Evolutionary conservation across 306 rosid genomes (phyloP).

Genomic region (Mucuna pruriens): DNA sequence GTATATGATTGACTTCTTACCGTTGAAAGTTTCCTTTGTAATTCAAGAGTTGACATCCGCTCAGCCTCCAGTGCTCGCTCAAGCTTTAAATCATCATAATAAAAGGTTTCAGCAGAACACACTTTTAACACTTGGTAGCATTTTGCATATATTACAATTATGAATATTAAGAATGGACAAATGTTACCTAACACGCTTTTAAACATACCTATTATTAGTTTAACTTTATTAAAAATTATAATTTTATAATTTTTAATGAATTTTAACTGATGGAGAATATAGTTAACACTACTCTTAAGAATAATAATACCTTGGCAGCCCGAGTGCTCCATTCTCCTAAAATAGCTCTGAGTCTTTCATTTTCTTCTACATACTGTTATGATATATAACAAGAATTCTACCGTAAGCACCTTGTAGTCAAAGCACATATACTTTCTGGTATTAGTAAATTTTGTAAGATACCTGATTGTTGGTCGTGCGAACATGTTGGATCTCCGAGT

Average conservation of each 20-base stretch:
- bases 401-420: constrained; percentile 18
- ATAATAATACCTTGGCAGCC: constrained; percentile 96
- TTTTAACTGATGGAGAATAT: too few species aligned
- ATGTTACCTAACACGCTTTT: too few species aligned
- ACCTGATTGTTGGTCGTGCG: constrained; percentile 92
- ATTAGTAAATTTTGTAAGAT: constrained; percentile 3
- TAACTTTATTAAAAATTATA: too few species aligned
- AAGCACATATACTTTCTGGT: constrained; percentile 5
- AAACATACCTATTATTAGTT: too few species aligned
- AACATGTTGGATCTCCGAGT: constrained; percentile 78
- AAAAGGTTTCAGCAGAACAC: constrained; percentile 10
- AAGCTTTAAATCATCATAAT: constrained; percentile 46
- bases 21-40: constrained; percentile 50
- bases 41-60: constrained; percentile 50
- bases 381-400: constrained; percentile 6
- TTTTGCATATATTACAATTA: background rate
- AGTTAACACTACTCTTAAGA: too few species aligned
- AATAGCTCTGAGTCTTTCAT: constrained; percentile 93
- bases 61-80: constrained; percentile 59
- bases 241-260: too few species aligned
- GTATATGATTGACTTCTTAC: constrained; percentile 34
- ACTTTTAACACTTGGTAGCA: background rate
- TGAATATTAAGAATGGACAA: too few species aligned
- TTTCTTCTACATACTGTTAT: constrained; percentile 92
- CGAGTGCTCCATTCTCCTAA: constrained; percentile 97